Evolutionary conservation across 2,329 filamentous ascomycete species (phyloP), one percentile per base, ranked within the genome.

Genomic region (Chaetomiaceae sp.): DNA sequence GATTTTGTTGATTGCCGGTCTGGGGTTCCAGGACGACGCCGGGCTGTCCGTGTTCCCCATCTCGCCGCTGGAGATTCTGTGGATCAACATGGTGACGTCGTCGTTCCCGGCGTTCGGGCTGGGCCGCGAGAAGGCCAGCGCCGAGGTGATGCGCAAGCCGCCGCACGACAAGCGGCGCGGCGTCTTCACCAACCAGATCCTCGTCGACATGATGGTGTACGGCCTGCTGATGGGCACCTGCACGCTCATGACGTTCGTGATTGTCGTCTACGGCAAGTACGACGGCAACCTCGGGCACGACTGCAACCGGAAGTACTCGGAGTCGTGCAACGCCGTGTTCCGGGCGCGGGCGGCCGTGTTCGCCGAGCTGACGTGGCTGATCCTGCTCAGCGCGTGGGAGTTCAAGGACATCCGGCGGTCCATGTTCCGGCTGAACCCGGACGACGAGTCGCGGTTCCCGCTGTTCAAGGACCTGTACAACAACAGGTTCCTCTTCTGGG

Each of bases 71-170:
- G 85, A 95, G 61, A 92, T 95, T 56, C 79, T 96, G 53, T 96
- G 89, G 89, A 89, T 96, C 66, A 95, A 95, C 68, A 92, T 95
- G 86, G 79, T 93, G 49, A 96, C 90, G 0, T 92, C 87, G 35
- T 87, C 85, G 1, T 82, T 93, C 66, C 89, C 89, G 1, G 90
- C 91, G 52, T 93, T 96, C 72, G 90, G 89, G 38, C 79, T 96
- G 1, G 89, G 89, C 17, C 85, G 89, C 59, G 89, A 95, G 67
- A 72, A 77, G 39, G 87, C 88, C 0, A 81, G 84, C 0, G 77
- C 80, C 2, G 86, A 92, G 63, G 84, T 95, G 55, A 89, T 95
- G 80, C 73, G 78, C 56, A 84, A 89, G 46, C 87, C 88, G 7
- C 90, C 90, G 0, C 87, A 92, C 57, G 78, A 85, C 68, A 76